Evolutionary conservation across 2,329 filamentous ascomycete genomes (phyloP).

Genomic region (Calcarisporium arbuscula): DNA sequence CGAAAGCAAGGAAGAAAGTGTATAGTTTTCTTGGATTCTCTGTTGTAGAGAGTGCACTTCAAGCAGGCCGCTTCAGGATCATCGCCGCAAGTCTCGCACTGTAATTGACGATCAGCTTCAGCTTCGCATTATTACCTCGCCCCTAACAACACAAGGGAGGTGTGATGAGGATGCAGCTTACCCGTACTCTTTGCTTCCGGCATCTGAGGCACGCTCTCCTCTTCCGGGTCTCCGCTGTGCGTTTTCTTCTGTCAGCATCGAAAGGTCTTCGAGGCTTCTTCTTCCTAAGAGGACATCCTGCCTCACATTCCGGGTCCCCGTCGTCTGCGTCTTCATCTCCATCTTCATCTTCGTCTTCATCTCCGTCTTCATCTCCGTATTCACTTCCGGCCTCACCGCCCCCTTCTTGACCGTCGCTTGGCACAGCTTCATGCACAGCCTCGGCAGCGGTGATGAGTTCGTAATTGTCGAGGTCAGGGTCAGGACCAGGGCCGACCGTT

Average conservation of each 20-base stretch:
- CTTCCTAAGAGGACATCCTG: slow-evolving; percentile 1
- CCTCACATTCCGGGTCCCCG: too few species aligned
- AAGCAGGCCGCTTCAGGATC: slow-evolving; percentile 29
- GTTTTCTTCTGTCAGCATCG: slow-evolving; percentile 18
- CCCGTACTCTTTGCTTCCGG: slow-evolving; percentile 36
- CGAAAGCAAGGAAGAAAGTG: slow-evolving; percentile 39
- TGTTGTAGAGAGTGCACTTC: slow-evolving; percentile 31
- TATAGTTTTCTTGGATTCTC: slow-evolving; percentile 39
- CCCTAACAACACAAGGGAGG: not conserved
- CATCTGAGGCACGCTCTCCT: slow-evolving; percentile 38
- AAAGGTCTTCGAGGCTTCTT: slow-evolving; percentile 12
- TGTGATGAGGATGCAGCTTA: slow-evolving; percentile 20
- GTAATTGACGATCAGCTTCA: not conserved
- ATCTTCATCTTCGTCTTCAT: not conserved
- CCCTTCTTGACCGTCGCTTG: too few species aligned
- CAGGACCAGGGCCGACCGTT: too few species aligned
- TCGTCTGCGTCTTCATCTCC: not conserved
- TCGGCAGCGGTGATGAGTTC: too few species aligned
- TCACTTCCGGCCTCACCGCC: not conserved
- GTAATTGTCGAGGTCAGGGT: too few species aligned
- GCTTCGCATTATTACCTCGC: not conserved
- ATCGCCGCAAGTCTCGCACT: slow-evolving; percentile 31
- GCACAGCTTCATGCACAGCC: too few species aligned
- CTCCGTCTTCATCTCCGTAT: not conserved
- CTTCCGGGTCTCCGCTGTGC: slow-evolving; percentile 27